Evolutionary conservation across 805 yeast genomes (phyloP).

Genomic region (Zygotorulaspora florentina): DNA sequence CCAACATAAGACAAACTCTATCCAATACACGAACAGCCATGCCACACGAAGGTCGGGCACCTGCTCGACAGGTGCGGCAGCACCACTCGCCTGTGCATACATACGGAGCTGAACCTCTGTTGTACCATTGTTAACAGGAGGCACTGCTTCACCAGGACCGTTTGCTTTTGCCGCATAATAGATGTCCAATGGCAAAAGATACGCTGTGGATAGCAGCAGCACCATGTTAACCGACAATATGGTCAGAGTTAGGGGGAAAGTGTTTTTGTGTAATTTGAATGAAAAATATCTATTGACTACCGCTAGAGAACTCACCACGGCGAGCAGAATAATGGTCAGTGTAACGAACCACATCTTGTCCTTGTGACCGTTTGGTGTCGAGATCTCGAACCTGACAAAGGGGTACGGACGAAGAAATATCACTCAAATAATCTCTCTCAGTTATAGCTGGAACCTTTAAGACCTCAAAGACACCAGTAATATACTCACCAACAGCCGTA

Average conservation of each 20-base stretch:
- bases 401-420: not conserved
- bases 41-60: conserved; percentile 15
- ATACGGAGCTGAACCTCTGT: not conserved
- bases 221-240: conserved; percentile 26
- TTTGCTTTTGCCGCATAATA: conserved; percentile 16
- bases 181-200: conserved; percentile 31
- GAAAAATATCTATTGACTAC: conserved; percentile 29
- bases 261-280: conserved; percentile 28
- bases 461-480: not conserved
- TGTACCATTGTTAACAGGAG: conserved; percentile 1
- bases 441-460: not conserved
- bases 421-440: not conserved
- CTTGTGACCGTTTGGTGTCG: not conserved
- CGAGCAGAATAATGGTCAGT: conserved; percentile 3
- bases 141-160: conserved; percentile 2
- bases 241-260: conserved; percentile 21
- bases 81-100: not conserved
- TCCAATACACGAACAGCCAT: conserved; percentile 31
- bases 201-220: conserved; percentile 27
- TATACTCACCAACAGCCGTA: not conserved
- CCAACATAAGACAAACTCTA: conserved; percentile 33
- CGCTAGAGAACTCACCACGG: conserved; percentile 14
- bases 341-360: conserved; percentile 13
- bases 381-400: not conserved
- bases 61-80: not conserved